These are phyloP conservation scores for Eimeria acervulina DNA, from an alignment of 169 alveolate genomes.

Conservation along the genomic window DNA sequence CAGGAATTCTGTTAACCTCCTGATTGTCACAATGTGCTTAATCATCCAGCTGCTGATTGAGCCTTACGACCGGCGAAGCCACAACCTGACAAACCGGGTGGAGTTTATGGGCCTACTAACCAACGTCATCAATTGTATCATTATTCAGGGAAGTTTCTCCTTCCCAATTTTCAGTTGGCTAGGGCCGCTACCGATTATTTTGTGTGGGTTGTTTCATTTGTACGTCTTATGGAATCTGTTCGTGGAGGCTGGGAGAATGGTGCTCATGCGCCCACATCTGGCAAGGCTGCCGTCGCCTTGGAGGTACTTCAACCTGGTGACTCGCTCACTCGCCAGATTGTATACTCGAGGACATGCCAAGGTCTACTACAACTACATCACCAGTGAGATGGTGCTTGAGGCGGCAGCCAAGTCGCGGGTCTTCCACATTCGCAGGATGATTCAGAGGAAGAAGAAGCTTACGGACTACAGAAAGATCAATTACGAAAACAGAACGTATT, in stretches of 20 bases:
- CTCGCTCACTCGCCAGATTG: slow-evolving; percentile 83
- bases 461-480: slow-evolving; percentile 81
- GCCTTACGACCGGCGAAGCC: slow-evolving; percentile 84
- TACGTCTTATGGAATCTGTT: slow-evolving; percentile 83
- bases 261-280: slow-evolving; percentile 84
- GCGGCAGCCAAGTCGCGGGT: slow-evolving; percentile 84
- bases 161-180: slow-evolving; percentile 77
- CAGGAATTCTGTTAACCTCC: slow-evolving; percentile 80
- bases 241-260: slow-evolving; percentile 85
- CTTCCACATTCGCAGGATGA: slow-evolving; percentile 81
- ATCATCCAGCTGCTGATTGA: slow-evolving; percentile 81
- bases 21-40: slow-evolving; percentile 56
- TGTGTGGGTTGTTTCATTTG: slow-evolving; percentile 67
- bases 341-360: slow-evolving; percentile 82
- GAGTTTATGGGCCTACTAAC: slow-evolving; percentile 79
- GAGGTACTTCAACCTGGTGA: slow-evolving; percentile 82
- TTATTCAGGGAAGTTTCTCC: slow-evolving; percentile 82
- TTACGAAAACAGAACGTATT: slow-evolving; percentile 81
- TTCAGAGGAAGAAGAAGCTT: slow-evolving; percentile 59
- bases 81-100: slow-evolving; percentile 80
- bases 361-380: slow-evolving; percentile 84
- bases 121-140: slow-evolving; percentile 76
- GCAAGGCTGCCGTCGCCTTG: slow-evolving; percentile 82
- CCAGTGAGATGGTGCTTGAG: slow-evolving; percentile 84
- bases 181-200: slow-evolving; percentile 80